Percentiles rank a stretch among this genome's conserved stretches.
Evolutionary conservation across 2,329 filamentous ascomycete genomes (phyloP).

Genomic region (Aspergillus costaricaensis): DNA sequence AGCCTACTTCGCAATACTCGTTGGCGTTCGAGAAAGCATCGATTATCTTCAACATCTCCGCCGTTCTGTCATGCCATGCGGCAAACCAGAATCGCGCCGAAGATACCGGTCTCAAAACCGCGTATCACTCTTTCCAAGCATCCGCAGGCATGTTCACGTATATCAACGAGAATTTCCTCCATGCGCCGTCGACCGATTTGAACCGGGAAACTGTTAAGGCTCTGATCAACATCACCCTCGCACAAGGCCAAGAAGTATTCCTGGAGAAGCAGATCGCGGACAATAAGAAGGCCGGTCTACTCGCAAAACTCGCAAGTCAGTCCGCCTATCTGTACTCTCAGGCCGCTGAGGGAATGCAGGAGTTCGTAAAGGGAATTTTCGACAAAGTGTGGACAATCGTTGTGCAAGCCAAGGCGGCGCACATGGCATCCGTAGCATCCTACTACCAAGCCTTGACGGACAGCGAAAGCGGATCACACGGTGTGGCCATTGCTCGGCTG

Average conservation of each 20-base stretch:
- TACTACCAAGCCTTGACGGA: constrained; percentile 93
- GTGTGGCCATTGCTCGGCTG: constrained; percentile 78
- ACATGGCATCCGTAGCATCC: constrained; percentile 83
- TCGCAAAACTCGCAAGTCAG: constrained; percentile 92
- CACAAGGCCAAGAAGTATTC: constrained; percentile 96
- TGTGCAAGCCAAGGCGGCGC: constrained; percentile 69
- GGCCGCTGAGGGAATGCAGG: constrained; percentile 84
- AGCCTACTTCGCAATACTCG: constrained; percentile 94
- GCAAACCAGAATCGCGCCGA: constrained; percentile 89
- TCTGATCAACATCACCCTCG: constrained; percentile 87
- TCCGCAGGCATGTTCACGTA: constrained; percentile 99
- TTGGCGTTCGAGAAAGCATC: constrained; percentile 97
- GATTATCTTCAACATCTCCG: constrained; percentile 99
- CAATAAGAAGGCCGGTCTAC: constrained; percentile 84
- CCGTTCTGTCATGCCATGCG: constrained; percentile 93
- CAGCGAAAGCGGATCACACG: constrained; percentile 83
- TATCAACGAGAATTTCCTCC: constrained; percentile 99
- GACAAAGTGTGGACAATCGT: constrained; percentile 91
- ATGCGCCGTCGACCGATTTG: constrained; percentile 93
- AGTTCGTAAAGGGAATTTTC: constrained; percentile 88
- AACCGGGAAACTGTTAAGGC: constrained; percentile 96
- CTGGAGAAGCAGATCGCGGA: constrained; percentile 93
- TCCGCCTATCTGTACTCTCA: constrained; percentile 85
- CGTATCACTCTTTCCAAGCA: constrained; percentile 97
- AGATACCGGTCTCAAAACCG: constrained; percentile 89